Evolutionary conservation across 2,329 filamentous ascomycete species (phyloP), one percentile per base, ranked within the genome.

Genomic region (Cercospora sp.): DNA sequence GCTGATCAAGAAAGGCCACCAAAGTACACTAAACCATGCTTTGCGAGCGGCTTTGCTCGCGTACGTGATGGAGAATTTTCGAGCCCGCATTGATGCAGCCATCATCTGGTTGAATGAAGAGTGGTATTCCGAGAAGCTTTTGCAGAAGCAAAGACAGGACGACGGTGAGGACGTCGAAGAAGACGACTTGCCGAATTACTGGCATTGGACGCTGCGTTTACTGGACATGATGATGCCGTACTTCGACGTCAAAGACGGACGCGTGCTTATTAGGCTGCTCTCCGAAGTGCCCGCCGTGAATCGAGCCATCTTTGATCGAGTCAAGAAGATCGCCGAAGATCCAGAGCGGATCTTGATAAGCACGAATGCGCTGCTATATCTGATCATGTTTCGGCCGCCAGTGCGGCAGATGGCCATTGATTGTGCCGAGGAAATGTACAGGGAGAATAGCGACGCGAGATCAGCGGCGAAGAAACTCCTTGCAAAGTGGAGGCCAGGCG

Each of bases 81-180:
- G 94, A 65, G 89, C 87, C 70, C 90, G 95, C 53, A 94, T 98
- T 70, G 94, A 96, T 73, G 87, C 95, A 24, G 94, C 93, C 1
- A 93, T 98, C 62, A 90, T 90, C 7, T 99, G 95, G 95, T 85
- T 99, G 16, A 97, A 91, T 74, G 95, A 99, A 79, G 95, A 99
- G 81, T 99, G 95, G 94, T 98, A 97, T 80, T 96, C 94, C 75
- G 94, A 98, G 78, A 89, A 85, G 53, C 80, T 93, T 34, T 82
- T 85, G 63, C 77, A 81, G 55, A 81, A 85, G 63, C 67, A 70
- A 60, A 67, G 51, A 40, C 63, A 68, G 58, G 68, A 69, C 13
- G 66, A 69, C 6, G 71, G 65, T 3, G 43, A 66, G 16, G 63
- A 63, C 8, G 53, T 66, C 12, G 66, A 67, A 6, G 63, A 68